Evolutionary conservation across 345 rosid genomes (phyloP), one percentile per base, ranked within the genome.

Genomic region (Dipteronia dyeriana): DNA sequence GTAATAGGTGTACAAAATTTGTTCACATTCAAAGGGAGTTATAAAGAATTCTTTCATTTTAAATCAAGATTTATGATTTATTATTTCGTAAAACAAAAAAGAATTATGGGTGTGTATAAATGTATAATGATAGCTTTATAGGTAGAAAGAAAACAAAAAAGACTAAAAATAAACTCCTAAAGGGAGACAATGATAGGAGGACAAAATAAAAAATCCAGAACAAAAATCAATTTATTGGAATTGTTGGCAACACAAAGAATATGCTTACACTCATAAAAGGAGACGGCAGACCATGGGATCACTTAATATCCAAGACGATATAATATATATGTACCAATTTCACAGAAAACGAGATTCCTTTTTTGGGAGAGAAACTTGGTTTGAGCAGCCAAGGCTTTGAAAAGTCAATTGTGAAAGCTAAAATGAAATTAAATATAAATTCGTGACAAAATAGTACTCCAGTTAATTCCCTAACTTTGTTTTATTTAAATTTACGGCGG

Each of bases 191-290:
- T 14, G 26, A n/a, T 34, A 25, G 53, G 39, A 11, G 17, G 17
- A 20, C 19, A n/a, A 59, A 59, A 11, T 14, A 38, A 38, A 38
- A 72, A 20, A 34, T 9, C 34, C 9, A 22, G 0, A 67, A 3
- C 54, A 19, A 23, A 49, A 49, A 16, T n/a, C 9, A 59, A 22
- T 13, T 19, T 22, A 22, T 59, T 9, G 63, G 63, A 22, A 59
- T 19, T 59, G 63, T 59, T 54, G 64, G 43, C 26, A 59, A 29
- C 45, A 14, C 61, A 45, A 74, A 63, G 60, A 74, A 43, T 61
- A 63, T 47, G 43, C 59, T 5, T 49, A 74, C 10, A 16, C 59
- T 43, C 9, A 11, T 54, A 62, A 47, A 43, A 0, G 19, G 57
- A 20, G 47, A 1, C 10, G 63, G 17, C 26, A 19, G 1, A 4